Conservation (phyloP, 2,329 filamentous ascomycete genomes). For the Phialophora chinensis region DNA sequence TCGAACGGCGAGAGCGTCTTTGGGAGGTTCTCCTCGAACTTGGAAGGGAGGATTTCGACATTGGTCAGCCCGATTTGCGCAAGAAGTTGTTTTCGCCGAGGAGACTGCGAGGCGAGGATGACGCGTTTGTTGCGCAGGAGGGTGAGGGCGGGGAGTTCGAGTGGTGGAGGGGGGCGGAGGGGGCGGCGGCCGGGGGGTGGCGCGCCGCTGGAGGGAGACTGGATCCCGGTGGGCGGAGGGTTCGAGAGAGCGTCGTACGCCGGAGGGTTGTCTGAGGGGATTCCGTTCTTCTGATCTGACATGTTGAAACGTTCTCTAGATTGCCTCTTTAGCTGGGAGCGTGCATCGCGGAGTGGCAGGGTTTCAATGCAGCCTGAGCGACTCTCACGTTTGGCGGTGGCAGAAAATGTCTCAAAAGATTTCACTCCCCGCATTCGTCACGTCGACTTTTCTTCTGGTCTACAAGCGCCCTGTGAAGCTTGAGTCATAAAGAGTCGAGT, state of each 20-base stretch:
- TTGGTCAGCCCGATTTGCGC: constrained; percentile 77
- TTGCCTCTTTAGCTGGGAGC: not conserved
- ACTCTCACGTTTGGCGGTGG: constrained; percentile 23
- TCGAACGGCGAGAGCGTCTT: constrained; percentile 82
- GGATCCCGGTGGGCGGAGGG: constrained; percentile 29
- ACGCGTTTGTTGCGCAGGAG: constrained; percentile 78
- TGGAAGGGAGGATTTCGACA: constrained; percentile 83
- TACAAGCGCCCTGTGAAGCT: constrained; percentile 14
- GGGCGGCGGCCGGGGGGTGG: constrained; percentile 25
- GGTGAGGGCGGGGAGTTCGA: constrained; percentile 79
- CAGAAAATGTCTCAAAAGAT: constrained; percentile 30
- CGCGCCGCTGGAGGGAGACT: constrained; percentile 15
- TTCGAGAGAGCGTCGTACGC: constrained; percentile 36
- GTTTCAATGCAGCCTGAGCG: constrained; percentile 1
- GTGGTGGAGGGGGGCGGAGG: constrained; percentile 54
- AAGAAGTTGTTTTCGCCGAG: constrained; percentile 80
- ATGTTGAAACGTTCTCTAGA: constrained; percentile 13
- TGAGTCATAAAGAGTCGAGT: constrained; percentile 31
- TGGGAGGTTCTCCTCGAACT: constrained; percentile 81
- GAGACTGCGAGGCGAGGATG: constrained; percentile 88
- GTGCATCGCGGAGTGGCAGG: not conserved
- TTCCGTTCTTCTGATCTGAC: constrained; percentile 21
- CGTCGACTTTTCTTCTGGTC: constrained; percentile 4
- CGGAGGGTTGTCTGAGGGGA: constrained; percentile 36
- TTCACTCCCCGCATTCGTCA: constrained; percentile 15